Evolutionary conservation across 305 asterid genomes (phyloP).

Genomic region (Fraxinus baroniana): DNA sequence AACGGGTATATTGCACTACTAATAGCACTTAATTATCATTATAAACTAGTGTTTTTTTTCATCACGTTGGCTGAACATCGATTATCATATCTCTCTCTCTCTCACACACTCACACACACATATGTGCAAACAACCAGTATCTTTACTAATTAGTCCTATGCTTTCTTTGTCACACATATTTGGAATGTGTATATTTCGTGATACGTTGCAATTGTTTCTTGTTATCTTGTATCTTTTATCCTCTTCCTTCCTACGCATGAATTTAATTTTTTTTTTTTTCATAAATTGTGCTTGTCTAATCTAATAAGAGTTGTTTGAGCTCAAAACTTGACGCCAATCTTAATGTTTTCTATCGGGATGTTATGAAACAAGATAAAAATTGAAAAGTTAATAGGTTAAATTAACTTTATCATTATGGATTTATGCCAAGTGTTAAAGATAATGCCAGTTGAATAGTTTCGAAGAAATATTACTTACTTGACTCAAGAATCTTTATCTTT

Average conservation of each 20-base stretch:
- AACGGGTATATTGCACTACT: conserved; percentile 58
- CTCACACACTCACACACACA: too few relatives aligned
- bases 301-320: neutral
- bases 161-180: neutral
- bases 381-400: too few relatives aligned
- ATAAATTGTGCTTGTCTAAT: neutral
- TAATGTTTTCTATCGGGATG: too few relatives aligned
- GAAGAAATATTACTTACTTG: too few relatives aligned
- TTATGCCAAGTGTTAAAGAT: too few relatives aligned
- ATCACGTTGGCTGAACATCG: neutral
- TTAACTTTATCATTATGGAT: too few relatives aligned
- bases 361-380: too few relatives aligned
- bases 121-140: too few relatives aligned
- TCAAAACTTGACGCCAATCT: neutral
- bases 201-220: neutral
- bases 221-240: neutral
- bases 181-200: neutral
- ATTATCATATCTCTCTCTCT: neutral
- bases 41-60: neutral
- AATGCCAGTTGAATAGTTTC: too few relatives aligned
- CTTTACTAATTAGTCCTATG: neutral
- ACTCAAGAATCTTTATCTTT: too few relatives aligned
- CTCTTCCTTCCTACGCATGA: neutral
- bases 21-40: conserved; percentile 1
- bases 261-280: too few relatives aligned